A percentile compares a stretch with the other conserved stretches of the same genome.
Conservation (phyloP, 305 asterid genomes). For the Nicotiana rustica region DNA sequence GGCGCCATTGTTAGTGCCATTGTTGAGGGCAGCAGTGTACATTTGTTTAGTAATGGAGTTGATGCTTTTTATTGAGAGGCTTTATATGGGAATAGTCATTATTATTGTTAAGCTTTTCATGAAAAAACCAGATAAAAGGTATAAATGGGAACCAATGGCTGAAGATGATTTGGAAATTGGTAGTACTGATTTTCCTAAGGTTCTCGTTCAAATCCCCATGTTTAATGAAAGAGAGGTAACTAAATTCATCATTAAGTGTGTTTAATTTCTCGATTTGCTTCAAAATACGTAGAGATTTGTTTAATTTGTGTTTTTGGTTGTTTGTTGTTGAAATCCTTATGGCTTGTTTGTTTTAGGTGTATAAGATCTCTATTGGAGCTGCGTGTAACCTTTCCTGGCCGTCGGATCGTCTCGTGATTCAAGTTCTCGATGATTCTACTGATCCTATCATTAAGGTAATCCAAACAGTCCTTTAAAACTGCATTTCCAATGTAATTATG, state of each 20-base stretch:
- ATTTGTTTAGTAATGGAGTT: conserved; percentile 52
- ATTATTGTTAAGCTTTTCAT: conserved; percentile 57
- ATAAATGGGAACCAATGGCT: conserved; percentile 77
- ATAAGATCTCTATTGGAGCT: conserved; percentile 95
- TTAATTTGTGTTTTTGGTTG: neutral
- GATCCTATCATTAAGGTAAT: conserved; percentile 72
- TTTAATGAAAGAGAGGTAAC: conserved; percentile 82
- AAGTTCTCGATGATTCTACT: conserved; percentile 94
- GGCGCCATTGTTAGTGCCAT: conserved; percentile 54
- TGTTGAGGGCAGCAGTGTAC: conserved; percentile 47
- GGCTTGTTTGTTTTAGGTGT: conserved; percentile 60
- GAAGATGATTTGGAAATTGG: conserved; percentile 84
- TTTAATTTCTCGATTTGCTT: neutral
- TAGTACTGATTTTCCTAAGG: conserved; percentile 65
- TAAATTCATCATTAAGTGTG: neutral
- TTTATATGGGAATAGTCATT: conserved; percentile 57
- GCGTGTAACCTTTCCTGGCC: conserved; percentile 96
- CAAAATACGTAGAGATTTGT: neutral
- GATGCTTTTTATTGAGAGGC: conserved; percentile 59
- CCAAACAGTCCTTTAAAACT: neutral
- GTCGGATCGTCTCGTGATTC: conserved; percentile 86
- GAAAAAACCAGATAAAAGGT: conserved; percentile 81
- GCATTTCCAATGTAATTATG: neutral
- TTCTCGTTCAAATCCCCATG: conserved; percentile 97
- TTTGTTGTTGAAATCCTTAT: conserved; percentile 17